phyloP scores from a whole-genome alignment of 225 moss, liverwort and hornwort species.

The Bryoerythrophyllum caledonicum region DNA sequence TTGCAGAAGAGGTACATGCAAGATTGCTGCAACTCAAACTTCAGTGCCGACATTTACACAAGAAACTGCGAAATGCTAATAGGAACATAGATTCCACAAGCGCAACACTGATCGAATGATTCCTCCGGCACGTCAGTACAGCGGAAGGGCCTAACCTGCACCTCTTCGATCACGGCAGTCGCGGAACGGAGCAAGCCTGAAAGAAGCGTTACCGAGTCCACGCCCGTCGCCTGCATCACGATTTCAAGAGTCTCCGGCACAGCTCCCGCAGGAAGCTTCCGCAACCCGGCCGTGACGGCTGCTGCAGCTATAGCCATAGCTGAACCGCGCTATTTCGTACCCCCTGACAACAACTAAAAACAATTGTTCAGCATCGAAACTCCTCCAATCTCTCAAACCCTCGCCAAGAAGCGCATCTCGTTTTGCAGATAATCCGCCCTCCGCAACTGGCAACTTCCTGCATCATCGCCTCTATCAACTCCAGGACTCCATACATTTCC shows the following conservation, averaged over 20 bases:
- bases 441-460: too few relatives aligned
- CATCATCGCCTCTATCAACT: too few relatives aligned
- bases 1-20: background rate
- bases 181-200: conserved; percentile 34
- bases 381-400: background rate
- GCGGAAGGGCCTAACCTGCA: conserved; percentile 13
- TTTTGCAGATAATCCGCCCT: too few relatives aligned
- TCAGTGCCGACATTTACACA: background rate
- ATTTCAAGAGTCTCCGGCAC: conserved; percentile 40
- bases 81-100: background rate
- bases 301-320: conserved; percentile 25
- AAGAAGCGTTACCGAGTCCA: conserved; percentile 40
- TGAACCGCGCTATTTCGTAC: conserved; percentile 1
- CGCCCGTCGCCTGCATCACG: conserved; percentile 47
- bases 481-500: too few relatives aligned
- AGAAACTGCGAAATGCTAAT: background rate
- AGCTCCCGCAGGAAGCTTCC: conserved; percentile 25
- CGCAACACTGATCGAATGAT: background rate
- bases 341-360: conserved; percentile 2
- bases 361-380: background rate
- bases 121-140: background rate
- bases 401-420: background rate
- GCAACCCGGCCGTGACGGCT: conserved; percentile 34
- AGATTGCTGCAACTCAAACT: background rate
- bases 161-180: conserved; percentile 30